Evolutionary conservation across 1,139 yeast genomes (phyloP), one percentile per base, ranked within the genome.

Genomic region (Yamadazyma triangularis): DNA sequence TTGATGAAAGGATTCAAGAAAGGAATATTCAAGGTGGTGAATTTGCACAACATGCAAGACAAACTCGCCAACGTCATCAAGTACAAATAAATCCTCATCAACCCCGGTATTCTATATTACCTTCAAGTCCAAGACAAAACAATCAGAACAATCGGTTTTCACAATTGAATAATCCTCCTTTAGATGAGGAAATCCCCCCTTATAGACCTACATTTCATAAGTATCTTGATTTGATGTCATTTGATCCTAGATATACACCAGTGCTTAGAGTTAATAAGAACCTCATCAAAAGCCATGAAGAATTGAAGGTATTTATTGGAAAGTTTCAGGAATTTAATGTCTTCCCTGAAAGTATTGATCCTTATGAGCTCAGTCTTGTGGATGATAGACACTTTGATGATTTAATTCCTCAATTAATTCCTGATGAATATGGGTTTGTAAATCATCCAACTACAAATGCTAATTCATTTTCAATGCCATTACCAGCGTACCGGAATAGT

Each of bases 191-290:
- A 22, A 48, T 58, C 2, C 73, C 73, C 3, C 65, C 71, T 1
- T 67, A 66, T 38, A 48, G 57, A 23, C 66, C 58, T 14, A 48
- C 47, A 8, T 56, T 67, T 23, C 70, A 66, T 35, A 51, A 53
- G 27, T 48, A 50, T 31, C 48, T 58, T 11, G 73, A 67, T 36
- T 42, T 64, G 22, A 40, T 67, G 13, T 64, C 71, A 4, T 66
- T 59, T 44, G 73, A 67, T 44, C 63, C 69, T 5, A 40, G 73
- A 24, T 64, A 57, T 35, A 40, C 54, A 2, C 73, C 73, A 0
- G 58, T 64, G 6, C 47, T 66, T 11, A 45, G 73, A 24, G 54
- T 65, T 23, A 67, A 66, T 40, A 48, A 58, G 13, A 35, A 51
- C 4, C 39, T 65, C 22, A 53, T 65, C 13, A 50, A 47, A 24